Evolutionary conservation across 163 green algal species (phyloP), one percentile per base, ranked within the genome.

Genomic region (Chlorella variabilis): DNA sequence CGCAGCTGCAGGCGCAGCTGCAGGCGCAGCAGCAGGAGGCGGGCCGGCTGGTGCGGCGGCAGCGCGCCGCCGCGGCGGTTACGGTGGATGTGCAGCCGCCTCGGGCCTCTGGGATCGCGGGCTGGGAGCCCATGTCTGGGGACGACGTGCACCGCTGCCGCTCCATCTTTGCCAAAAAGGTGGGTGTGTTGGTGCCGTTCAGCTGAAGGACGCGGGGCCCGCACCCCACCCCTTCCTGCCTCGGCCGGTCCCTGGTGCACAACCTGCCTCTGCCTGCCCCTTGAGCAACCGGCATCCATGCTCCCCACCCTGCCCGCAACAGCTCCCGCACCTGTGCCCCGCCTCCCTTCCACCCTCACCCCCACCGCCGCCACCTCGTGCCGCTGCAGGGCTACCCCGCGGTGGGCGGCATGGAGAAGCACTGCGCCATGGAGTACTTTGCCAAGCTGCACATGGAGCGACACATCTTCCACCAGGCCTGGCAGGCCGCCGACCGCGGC

Each of bases 401-500:
- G 11, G 15, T 11, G 11, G 11, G 11, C 45, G 45, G 45, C 73
- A 69, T 80, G 73, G 36, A 80, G 73, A 48, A 49, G 18, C 48
- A 66, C 49, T 71, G 34, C 25, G 61, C 59, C 11, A 71, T 74
- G 59, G 59, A 73, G 29, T 73, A 81, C 31, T 81, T 73, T 65
- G 29, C 75, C 42, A 74, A 73, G 59, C 75, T 81, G 59, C 75
- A 58, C 31, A 73, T 73, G 61, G 31, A 80, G 59, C 42, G n/a
- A 42, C 69, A 36, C 36, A 15, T 76, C 15, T 63, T 76, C 29
- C 42, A 76, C 69, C n/a, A 27, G 42, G 76, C 63, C 63, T 82
- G 76, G 63, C 8, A 42, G 6, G 51, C 48, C 1, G 33, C 62
- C 2, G 63, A 82, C 62, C 48, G 54, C 17, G 34, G 29, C 33